These are phyloP conservation scores for Ascomycota sp. DNA, from an alignment of 2,329 filamentous ascomycete species.

Conservation along the genomic window DNA sequence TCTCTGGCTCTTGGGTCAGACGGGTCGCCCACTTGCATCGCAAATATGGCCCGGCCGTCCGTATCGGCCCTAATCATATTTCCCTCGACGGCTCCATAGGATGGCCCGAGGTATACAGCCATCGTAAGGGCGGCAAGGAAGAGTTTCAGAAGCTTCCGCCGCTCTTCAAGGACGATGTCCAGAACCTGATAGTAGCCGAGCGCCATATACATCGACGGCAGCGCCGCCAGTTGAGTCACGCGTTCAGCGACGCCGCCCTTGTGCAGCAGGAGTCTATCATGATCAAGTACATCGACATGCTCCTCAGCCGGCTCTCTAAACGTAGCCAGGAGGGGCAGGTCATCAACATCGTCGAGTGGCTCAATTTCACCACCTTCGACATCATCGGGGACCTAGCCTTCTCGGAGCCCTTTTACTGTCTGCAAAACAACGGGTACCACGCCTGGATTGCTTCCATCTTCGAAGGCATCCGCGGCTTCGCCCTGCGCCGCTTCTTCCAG, in stretches of 20 bases:
- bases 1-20: conserved; percentile 6
- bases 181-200: conserved; percentile 4
- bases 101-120: conserved; percentile 15
- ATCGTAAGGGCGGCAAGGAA: conserved; percentile 4
- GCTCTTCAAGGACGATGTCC: conserved; percentile 2
- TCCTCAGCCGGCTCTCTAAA: conserved; percentile 6
- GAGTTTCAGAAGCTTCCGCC: conserved; percentile 3
- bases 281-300: conserved; percentile 7
- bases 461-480: conserved; percentile 1
- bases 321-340: conserved; percentile 2
- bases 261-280: conserved; percentile 11
- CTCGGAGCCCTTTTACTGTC: conserved; percentile 18
- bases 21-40: conserved; percentile 4
- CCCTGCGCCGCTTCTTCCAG: conserved; percentile 3
- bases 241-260: conserved; percentile 12
- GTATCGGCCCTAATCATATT: conserved; percentile 19
- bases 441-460: conserved; percentile 9
- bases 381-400: conserved; percentile 21
- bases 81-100: conserved; percentile 11
- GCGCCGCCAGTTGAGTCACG: conserved; percentile 8
- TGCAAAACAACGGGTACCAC: conserved; percentile 10
- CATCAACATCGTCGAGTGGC: conserved; percentile 13
- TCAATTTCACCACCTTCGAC: conserved; percentile 19
- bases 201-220: conserved; percentile 5
- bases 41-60: conserved; percentile 16